Percentiles rank a stretch among this genome's conserved stretches.
These are phyloP conservation scores for Cavenderia fasciculata DNA, from an alignment of 78 protist species.

Conservation along the genomic window DNA sequence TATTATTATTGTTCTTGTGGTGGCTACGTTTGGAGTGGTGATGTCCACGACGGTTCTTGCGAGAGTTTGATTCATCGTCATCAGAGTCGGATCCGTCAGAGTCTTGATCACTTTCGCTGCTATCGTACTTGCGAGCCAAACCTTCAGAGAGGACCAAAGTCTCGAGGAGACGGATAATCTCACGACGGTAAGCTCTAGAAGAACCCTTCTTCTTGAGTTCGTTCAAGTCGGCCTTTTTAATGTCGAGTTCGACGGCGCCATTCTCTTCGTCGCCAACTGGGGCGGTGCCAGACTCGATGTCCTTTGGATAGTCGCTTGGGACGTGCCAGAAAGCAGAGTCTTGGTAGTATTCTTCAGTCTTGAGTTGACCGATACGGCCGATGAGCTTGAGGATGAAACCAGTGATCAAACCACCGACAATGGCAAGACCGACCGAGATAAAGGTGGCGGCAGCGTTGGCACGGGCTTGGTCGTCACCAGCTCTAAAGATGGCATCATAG, in stretches of 20 bases:
- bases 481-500: conserved; percentile 24
- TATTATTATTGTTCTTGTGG: too few relatives aligned
- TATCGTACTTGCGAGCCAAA: background rate
- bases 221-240: background rate
- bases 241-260: background rate
- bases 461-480: conserved; percentile 58
- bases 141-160: conserved; percentile 17
- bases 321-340: conserved; percentile 81
- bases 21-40: too few relatives aligned
- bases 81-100: background rate
- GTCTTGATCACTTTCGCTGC: background rate
- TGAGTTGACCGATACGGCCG: conserved; percentile 23
- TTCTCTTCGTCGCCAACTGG: background rate
- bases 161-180: conserved; percentile 25
- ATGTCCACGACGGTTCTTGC: too few relatives aligned
- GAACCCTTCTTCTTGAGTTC: too few relatives aligned
- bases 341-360: conserved; percentile 38
- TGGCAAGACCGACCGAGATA: conserved; percentile 54
- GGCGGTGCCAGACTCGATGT: background rate
- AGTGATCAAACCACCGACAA: conserved; percentile 66
- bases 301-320: conserved; percentile 69
- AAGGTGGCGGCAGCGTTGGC: conserved; percentile 62
- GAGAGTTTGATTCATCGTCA: too few relatives aligned
- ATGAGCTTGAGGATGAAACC: conserved; percentile 24
- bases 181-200: conserved; percentile 27